Base-by-base conservation (phyloP, 2,329 filamentous ascomycete genomes). In the Colletotrichum sp. region DNA sequence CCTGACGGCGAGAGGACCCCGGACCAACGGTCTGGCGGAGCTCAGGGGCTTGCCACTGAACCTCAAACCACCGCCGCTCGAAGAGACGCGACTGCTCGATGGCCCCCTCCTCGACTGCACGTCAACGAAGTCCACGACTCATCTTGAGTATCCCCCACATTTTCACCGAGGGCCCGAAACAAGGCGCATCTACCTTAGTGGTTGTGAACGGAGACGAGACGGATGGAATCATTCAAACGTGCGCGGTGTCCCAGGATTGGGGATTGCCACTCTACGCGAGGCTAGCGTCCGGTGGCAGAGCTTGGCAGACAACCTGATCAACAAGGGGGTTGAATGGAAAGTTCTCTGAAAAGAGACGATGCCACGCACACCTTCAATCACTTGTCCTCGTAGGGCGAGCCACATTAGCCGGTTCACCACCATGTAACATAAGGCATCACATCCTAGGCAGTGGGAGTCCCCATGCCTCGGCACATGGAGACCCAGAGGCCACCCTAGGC, bases 131-230 rank as follows among this genome's bases (percentile, higher is more conserved):
- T 26, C 67, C 16, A 34, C 72, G 34, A 71, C 52, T 75, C 68
- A 65, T 72, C 63, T 72, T 55, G 55, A 57, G n/a, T 13, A 26
- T 63, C 62, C 62, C 44, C 72, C 72, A 72, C 69, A 75, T 72
- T 68, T 72, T 21, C 69, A 52, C 69, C 72, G 72, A 75, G 69
- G 62, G 52, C 69, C 60, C 69, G 72, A 71, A 60, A 69, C 66
- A 39, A 34, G 52, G 52, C 32, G 66, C 66, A 26, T 30, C 52
- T n/a, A n/a, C 65, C 59, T 24, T 10, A 39, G 52, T 8, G 26
- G 66, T 44, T 30, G 66, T 30, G 65, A 28, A 55, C 30, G 30
- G n/a, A 28, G 49, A 60, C 13, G n/a, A 44, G 52, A 28, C 32
- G 36, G 16, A 60, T 44, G 66, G 34, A 69, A 39, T 59, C 52